Evolutionary conservation across 192 early-diverging fungal genomes (phyloP).

Genomic region (Gaertneriomyces sp.): DNA sequence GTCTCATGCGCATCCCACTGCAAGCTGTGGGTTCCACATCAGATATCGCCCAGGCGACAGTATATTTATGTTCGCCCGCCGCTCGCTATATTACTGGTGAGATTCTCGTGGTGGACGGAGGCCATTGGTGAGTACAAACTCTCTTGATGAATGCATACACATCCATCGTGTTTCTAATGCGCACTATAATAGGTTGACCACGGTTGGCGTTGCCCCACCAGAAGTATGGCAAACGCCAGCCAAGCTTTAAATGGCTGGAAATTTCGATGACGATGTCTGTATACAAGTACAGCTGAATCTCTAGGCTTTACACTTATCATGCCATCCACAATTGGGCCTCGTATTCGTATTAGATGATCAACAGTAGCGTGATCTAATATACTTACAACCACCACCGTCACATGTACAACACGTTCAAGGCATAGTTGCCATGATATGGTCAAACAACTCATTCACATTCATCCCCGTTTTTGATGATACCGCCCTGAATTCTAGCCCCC

Average conservation of each 20-base stretch:
- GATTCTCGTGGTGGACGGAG: constrained; percentile 60
- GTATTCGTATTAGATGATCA: background rate
- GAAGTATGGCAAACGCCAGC: background rate
- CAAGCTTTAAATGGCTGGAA: background rate
- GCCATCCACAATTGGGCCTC: background rate
- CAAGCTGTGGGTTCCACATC: constrained; percentile 43
- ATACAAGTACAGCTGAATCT: background rate
- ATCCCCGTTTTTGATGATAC: constrained; percentile 52
- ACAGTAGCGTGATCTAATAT: too few relatives aligned
- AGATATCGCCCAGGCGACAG: constrained; percentile 69
- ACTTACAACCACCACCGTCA: too few relatives aligned
- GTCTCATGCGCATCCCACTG: constrained; percentile 26
- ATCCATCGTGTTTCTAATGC: too few relatives aligned
- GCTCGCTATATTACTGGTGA: constrained; percentile 58
- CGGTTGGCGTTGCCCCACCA: too few relatives aligned
- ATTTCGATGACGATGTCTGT: background rate
- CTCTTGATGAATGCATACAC: background rate
- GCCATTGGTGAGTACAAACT: constrained; percentile 37
- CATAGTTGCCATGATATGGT: constrained; percentile 23
- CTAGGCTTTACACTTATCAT: background rate
- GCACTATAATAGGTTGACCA: too few relatives aligned
- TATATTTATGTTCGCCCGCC: constrained; percentile 65
- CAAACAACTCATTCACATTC: constrained; percentile 53
- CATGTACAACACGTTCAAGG: too few relatives aligned
- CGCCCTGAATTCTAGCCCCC: constrained; percentile 47